Percentiles rank a stretch among this genome's conserved stretches.
These are phyloP conservation scores for Eutrema salsugineum DNA, from an alignment of 441 rosid genomes.

Conservation along the genomic window DNA sequence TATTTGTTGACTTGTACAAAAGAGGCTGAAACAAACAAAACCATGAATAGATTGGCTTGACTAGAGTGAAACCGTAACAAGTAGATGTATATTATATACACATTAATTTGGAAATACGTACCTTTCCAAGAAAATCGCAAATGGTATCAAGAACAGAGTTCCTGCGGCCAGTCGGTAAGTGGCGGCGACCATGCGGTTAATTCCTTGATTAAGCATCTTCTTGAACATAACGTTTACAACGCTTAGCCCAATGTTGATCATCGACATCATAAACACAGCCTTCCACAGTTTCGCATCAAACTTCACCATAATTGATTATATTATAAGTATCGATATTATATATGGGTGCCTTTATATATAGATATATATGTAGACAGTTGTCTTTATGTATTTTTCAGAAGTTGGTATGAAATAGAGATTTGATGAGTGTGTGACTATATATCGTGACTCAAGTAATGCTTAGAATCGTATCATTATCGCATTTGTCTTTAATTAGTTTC, in stretches of 20 bases:
- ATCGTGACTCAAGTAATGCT: slow-evolving; percentile 21
- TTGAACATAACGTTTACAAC: slow-evolving; percentile 33
- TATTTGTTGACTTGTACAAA: neutral
- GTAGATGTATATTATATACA: neutral
- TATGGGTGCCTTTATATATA: neutral
- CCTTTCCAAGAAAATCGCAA: slow-evolving; percentile 31
- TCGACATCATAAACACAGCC: slow-evolving; percentile 28
- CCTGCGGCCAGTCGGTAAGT: slow-evolving; percentile 31
- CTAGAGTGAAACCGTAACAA: neutral
- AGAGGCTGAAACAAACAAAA: neutral
- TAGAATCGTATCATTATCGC: slow-evolving; percentile 23
- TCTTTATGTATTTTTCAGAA: slow-evolving; percentile 23
- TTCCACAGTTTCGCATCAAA: slow-evolving; percentile 28
- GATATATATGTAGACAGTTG: neutral
- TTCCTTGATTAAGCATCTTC: slow-evolving; percentile 32
- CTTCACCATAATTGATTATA: slow-evolving; percentile 18
- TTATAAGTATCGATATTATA: neutral
- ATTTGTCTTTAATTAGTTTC: slow-evolving; percentile 2
- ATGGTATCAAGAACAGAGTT: slow-evolving; percentile 34
- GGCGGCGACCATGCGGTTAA: slow-evolving; percentile 34
- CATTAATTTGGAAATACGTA: neutral
- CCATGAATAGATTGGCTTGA: neutral
- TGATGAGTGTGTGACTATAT: slow-evolving; percentile 22
- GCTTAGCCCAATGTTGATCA: slow-evolving; percentile 28
- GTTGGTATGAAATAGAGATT: neutral